Evolutionary conservation across 164 flowering plant genomes (phyloP), one percentile per base, ranked within the genome.

Genomic region (Vitis amurensis): DNA sequence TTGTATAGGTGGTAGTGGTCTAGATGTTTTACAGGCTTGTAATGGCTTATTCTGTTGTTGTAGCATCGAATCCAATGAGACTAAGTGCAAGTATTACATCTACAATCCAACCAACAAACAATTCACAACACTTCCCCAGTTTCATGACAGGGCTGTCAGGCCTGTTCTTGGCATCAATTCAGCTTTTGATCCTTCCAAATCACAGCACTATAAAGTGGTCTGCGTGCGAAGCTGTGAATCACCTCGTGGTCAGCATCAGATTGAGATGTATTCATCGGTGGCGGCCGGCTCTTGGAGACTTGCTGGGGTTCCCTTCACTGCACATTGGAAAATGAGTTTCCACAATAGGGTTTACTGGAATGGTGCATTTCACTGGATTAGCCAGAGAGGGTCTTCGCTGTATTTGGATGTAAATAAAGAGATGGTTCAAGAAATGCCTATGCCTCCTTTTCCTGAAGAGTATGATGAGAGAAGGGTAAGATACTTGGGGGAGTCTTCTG

Each of bases 71-170:
- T 7, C 17, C 13, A 49, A 13, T 27, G 58, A 8, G 2, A 3
- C 4, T 8, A 3, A 48, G 5, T 15, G 49, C 17, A 59, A 29
- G 30, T 77, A 55, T 50, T 73, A 64, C 51, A 23, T 77, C 44
- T 69, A 73, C 68, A 73, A 77, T 19, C 80, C 76, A 0, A 55
- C 80, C 0, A 77, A 76, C 3, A 69, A 66, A 6, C 67, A 73
- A 8, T 49, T 37, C 60, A 29, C 63, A 0, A 31, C 29, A 4
- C 76, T 72, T 56, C 71, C 80, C 12, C 66, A 6, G 12, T 4
- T 8, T 11, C 3, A 11, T 9, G 50, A 12, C 12, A 14, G 4
- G 23, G 23, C 27, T 9, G 0, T 48, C 7, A 10, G 8, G 13
- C 14, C n/a, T 11, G 14, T 55, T n/a, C 30, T 16, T 37, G 53